Evolutionary conservation across 768 basidiomycete genomes (phyloP), one percentile per base, ranked within the genome.

Genomic region (Tricholoma hemisulphureum): DNA sequence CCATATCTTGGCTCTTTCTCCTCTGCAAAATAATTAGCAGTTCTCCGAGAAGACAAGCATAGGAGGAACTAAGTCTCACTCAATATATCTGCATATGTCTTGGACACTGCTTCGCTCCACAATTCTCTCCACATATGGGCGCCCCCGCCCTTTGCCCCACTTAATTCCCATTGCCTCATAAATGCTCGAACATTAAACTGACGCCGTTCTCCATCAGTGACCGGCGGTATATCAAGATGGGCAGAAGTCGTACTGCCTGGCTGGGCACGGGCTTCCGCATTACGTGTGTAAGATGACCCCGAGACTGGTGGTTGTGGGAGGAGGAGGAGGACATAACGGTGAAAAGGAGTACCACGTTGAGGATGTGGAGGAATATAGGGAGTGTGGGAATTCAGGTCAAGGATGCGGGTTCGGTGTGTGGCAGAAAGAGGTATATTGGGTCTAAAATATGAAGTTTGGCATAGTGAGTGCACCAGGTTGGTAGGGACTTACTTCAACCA

Each of bases 301-400:
- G 60, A 70, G 32, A 71, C 61, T 9, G 78, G 73, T 29, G 82
- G 77, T 63, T 96, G 93, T 9, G 84, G 86, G 48, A 95, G 79
- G 26, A 96, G 75, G 26, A 96, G 75, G 43, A 88, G 63, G 8
- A 85, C 83, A 71, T 96, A 97, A 60, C 96, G 93, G 73, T 99
- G 96, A 73, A 92, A 94, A 0, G 85, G 84, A 10, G 94, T 89
- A 51, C 95, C 94, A 34, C 83, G 82, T 68, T 93, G 90, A 3
- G 96, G 96, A 63, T 97, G 94, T 4, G 95, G 97, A 5, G 96
- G 91, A 61, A 95, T 77, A 71, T 95, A 98, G 23, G 75, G 74
- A 6, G 88, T 89, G 69, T 91, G 89, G 1, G 77, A 71, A 60
- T 82, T 76, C 53, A 80, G 65, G 34, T 77, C 65, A 3, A 72